A percentile compares a stretch with the other conserved stretches of the same genome.
Conservation (phyloP, 371 early-diverging fungal species). For the Rhizomucor pusillus region DNA sequence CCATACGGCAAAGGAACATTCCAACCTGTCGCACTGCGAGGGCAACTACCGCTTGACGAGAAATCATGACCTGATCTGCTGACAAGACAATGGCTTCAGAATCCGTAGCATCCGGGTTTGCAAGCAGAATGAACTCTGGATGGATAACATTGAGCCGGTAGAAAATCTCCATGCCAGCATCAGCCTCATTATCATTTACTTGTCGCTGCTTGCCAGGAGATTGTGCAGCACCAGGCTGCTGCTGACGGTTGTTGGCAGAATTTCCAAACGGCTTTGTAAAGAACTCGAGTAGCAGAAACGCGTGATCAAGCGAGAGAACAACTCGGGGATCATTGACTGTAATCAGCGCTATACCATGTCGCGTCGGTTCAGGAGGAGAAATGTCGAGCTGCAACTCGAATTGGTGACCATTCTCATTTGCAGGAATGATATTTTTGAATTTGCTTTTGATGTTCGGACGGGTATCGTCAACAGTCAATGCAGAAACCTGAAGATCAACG, state of each 20-base stretch:
- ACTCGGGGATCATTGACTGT: slow-evolving; percentile 85
- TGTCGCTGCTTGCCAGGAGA: slow-evolving; percentile 1
- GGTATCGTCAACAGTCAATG: slow-evolving; percentile 81
- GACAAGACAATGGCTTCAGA: slow-evolving; percentile 91
- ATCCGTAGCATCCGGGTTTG: slow-evolving; percentile 64
- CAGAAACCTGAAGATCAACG: slow-evolving; percentile 65
- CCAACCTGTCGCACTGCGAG: slow-evolving; percentile 80
- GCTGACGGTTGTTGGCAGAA: neutral
- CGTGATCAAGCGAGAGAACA: slow-evolving; percentile 82
- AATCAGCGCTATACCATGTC: slow-evolving; percentile 54
- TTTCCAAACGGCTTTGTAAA: slow-evolving; percentile 58
- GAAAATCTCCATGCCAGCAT: slow-evolving; percentile 33
- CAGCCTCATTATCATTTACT: neutral
- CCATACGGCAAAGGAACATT: slow-evolving; percentile 92
- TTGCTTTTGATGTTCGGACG: slow-evolving; percentile 73
- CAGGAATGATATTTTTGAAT: slow-evolving; percentile 83
- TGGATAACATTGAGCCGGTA: slow-evolving; percentile 80
- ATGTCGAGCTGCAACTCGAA: slow-evolving; percentile 42
- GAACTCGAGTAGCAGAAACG: slow-evolving; percentile 71
- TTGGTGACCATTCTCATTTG: slow-evolving; percentile 36
- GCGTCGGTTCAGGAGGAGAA: slow-evolving; percentile 34
- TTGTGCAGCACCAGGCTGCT: neutral
- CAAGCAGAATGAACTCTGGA: slow-evolving; percentile 86
- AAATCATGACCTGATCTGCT: slow-evolving; percentile 74
- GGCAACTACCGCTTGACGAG: slow-evolving; percentile 74